Evolutionary conservation across 1,284 basidiomycete species (phyloP).

Genomic region (Pyrrhoderma noxium): DNA sequence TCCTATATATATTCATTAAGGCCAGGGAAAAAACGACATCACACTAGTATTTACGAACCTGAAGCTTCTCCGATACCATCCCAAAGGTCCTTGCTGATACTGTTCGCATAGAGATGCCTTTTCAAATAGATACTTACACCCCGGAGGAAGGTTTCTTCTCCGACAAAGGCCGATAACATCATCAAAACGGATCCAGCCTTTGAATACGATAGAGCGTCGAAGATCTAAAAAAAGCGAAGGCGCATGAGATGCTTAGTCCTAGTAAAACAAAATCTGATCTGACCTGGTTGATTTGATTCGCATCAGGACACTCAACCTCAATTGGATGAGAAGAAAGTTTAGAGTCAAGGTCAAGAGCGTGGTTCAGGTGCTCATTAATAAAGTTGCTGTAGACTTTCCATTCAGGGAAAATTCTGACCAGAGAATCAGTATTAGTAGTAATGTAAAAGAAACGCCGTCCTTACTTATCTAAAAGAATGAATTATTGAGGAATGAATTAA

Average conservation of each 20-base stretch:
- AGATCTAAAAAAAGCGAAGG: conserved; percentile 57
- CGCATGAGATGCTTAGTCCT: not conserved
- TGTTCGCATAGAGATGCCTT: conserved; percentile 78
- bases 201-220: conserved; percentile 79
- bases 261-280: not conserved
- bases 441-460: conserved; percentile 16
- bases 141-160: conserved; percentile 82
- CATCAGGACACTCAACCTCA: conserved; percentile 87
- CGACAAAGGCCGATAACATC: conserved; percentile 87
- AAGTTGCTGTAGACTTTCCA: conserved; percentile 71
- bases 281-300: conserved; percentile 79
- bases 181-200: conserved; percentile 87
- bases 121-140: conserved; percentile 92
- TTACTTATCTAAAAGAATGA: conserved; percentile 38
- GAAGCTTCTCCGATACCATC: conserved; percentile 78
- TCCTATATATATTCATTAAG: conserved; percentile 31
- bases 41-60: conserved; percentile 29
- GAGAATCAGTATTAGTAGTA: conserved; percentile 8
- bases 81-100: conserved; percentile 86
- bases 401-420: conserved; percentile 61
- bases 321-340: conserved; percentile 93
- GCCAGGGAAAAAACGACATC: not conserved
- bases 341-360: conserved; percentile 77
- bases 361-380: conserved; percentile 52
- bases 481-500: too few relatives aligned